Evolutionary conservation across 2,329 filamentous ascomycete species (phyloP).

Genomic region (Fulvia fulva): DNA sequence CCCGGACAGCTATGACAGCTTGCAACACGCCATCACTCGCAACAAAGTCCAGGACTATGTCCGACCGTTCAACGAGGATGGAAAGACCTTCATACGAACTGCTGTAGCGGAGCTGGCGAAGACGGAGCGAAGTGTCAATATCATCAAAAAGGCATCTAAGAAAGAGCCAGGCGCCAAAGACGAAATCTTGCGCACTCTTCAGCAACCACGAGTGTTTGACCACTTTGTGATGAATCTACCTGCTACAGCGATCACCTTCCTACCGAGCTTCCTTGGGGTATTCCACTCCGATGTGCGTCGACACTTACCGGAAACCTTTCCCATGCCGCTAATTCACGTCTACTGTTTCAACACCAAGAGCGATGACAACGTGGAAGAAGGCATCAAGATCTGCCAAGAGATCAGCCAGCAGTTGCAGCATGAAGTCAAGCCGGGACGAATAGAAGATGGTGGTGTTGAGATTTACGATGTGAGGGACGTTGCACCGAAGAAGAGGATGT

Average conservation of each 20-base stretch:
- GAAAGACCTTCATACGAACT: constrained; percentile 70
- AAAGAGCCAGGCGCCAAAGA: constrained; percentile 26
- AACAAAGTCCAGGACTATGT: constrained; percentile 80
- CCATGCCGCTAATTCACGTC: constrained; percentile 81
- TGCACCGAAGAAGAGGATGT: constrained; percentile 92
- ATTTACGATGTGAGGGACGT: constrained; percentile 74
- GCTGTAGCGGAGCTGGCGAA: constrained; percentile 57
- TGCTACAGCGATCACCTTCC: constrained; percentile 80
- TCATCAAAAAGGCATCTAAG: constrained; percentile 35
- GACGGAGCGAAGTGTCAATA: constrained; percentile 50
- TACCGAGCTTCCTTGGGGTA: constrained; percentile 71
- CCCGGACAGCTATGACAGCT: constrained; percentile 73
- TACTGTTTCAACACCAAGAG: constrained; percentile 89
- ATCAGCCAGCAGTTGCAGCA: constrained; percentile 60
- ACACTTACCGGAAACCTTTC: constrained; percentile 23
- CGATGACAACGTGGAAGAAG: constrained; percentile 64
- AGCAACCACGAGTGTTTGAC: constrained; percentile 69
- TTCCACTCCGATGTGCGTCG: constrained; percentile 50
- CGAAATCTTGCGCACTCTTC: constrained; percentile 37
- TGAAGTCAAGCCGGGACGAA: constrained; percentile 53
- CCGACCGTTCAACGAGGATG: constrained; percentile 75
- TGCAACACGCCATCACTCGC: constrained; percentile 63
- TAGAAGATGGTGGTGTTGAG: constrained; percentile 51
- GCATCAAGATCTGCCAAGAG: constrained; percentile 59
- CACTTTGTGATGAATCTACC: constrained; percentile 99